Evolutionary conservation across 1,284 basidiomycete species (phyloP).

Genomic region (Tylopilus sp.): DNA sequence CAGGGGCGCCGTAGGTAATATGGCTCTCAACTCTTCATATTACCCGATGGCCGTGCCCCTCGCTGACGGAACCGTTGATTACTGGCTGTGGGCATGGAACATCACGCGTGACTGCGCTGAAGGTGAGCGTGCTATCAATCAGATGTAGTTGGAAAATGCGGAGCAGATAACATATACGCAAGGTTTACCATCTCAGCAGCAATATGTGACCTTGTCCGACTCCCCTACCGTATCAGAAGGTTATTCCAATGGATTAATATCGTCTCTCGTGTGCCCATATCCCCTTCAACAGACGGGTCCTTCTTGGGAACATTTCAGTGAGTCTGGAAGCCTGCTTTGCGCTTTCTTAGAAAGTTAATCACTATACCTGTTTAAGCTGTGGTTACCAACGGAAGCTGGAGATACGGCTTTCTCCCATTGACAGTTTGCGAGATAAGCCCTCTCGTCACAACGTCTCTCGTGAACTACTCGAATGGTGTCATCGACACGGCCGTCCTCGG

Average conservation of each 20-base stretch:
- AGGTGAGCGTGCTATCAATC: background rate
- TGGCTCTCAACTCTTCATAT: background rate
- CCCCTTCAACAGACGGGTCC: constrained; percentile 3
- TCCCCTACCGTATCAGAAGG: constrained; percentile 1
- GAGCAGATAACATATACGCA: background rate
- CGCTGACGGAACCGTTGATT: constrained; percentile 4
- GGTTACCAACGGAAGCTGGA: constrained; percentile 10
- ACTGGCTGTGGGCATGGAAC: constrained; percentile 14
- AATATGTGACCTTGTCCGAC: constrained; percentile 15
- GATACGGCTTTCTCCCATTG: constrained; percentile 14
- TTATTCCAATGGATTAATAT: constrained; percentile 13
- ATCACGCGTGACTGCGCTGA: constrained; percentile 4
- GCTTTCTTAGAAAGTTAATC: background rate
- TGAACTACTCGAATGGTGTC: constrained; percentile 5
- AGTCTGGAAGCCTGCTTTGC: background rate
- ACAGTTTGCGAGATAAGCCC: constrained; percentile 12
- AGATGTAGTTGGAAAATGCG: background rate
- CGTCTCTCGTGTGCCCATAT: constrained; percentile 17
- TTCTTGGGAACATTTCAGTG: constrained; percentile 8
- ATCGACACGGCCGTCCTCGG: constrained; percentile 1
- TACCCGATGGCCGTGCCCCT: constrained; percentile 3
- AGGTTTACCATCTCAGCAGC: constrained; percentile 11
- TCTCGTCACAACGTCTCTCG: constrained; percentile 14
- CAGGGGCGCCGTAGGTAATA: background rate
- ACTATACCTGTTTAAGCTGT: background rate